These are phyloP conservation scores for Leucocoprinus leucothites DNA, from an alignment of 768 basidiomycete species.

Conservation along the genomic window DNA sequence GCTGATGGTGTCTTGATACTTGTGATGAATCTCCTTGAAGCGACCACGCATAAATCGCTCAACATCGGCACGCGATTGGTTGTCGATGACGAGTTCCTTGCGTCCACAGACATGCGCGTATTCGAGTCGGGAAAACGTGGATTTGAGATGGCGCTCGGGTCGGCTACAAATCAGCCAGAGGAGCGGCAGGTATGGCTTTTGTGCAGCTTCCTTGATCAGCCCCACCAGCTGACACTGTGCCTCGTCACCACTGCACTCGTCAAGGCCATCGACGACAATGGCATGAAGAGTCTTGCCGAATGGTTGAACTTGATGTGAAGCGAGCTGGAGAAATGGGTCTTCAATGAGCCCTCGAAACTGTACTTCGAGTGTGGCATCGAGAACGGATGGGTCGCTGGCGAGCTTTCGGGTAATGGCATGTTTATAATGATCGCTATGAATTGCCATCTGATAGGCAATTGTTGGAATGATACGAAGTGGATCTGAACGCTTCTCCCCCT, in stretches of 20 bases:
- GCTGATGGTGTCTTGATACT: background rate
- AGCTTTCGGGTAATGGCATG: background rate
- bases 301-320: background rate
- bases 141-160: background rate
- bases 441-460: background rate
- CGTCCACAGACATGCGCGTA: background rate
- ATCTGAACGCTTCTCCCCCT: background rate
- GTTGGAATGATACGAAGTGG: background rate
- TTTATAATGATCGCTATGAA: background rate
- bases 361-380: background rate
- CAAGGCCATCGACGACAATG: background rate
- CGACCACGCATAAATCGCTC: background rate
- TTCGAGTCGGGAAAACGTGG: background rate
- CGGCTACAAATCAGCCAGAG: constrained; percentile 1
- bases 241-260: background rate
- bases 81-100: background rate
- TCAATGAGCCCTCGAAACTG: background rate
- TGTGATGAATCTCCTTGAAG: background rate
- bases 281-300: background rate
- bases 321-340: background rate
- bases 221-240: background rate
- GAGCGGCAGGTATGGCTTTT: background rate
- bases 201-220: background rate
- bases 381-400: background rate
- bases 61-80: background rate